Evolutionary conservation across 768 basidiomycete genomes (phyloP).

Genomic region (Solioccasus polychromus): DNA sequence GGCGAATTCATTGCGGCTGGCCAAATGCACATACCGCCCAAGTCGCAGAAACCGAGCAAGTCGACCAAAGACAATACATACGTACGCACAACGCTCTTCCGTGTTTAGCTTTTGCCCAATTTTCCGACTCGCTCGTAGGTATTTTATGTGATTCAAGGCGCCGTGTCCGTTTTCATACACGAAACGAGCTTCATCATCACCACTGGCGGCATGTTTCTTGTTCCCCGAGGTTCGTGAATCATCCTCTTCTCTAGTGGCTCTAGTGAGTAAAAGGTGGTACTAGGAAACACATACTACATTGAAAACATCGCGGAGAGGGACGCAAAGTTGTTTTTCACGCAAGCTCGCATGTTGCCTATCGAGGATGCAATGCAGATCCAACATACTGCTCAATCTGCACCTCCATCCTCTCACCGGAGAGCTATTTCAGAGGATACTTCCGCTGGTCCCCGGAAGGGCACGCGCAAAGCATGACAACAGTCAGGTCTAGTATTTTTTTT

Average conservation of each 20-base stretch:
- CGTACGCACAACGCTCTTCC: constrained; percentile 43
- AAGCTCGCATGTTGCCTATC: constrained; percentile 58
- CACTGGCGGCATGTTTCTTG: constrained; percentile 83
- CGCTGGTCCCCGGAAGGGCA: constrained; percentile 10
- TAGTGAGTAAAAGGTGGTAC: not conserved
- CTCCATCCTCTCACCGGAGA: constrained; percentile 28
- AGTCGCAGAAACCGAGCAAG: constrained; percentile 82
- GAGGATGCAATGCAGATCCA: constrained; percentile 26
- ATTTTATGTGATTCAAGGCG: constrained; percentile 84
- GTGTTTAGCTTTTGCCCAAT: not conserved
- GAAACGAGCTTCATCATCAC: constrained; percentile 74
- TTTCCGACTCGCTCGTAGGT: constrained; percentile 53
- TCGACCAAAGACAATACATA: constrained; percentile 92
- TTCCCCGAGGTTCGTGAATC: constrained; percentile 73
- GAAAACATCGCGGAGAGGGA: constrained; percentile 81
- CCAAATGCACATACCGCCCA: constrained; percentile 75
- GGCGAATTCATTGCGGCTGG: constrained; percentile 42
- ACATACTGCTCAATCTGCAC: constrained; percentile 29
- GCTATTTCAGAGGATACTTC: constrained; percentile 24
- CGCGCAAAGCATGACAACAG: constrained; percentile 21
- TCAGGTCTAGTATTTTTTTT: too few species aligned
- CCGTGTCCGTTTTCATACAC: constrained; percentile 83
- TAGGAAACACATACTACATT: constrained; percentile 90
- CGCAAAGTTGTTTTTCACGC: constrained; percentile 87
- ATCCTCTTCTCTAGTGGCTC: not conserved